Conservation (phyloP, 495 filamentous ascomycete species). For the Penicillium mononematosum region DNA sequence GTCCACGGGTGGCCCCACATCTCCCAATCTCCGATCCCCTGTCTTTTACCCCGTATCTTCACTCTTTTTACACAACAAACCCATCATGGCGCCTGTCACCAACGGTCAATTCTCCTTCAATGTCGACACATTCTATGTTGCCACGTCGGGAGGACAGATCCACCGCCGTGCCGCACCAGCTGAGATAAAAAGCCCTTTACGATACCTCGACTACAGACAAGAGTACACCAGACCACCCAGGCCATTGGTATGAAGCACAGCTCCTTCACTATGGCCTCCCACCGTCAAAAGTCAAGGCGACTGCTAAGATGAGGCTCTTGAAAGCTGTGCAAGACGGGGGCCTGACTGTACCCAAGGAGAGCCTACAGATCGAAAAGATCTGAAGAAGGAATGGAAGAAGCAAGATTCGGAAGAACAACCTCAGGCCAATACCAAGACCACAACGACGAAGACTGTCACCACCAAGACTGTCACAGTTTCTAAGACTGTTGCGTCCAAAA, state of each 20-base stretch:
- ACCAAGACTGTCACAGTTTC: constrained; percentile 4
- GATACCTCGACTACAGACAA: constrained; percentile 10
- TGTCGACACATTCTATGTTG: constrained; percentile 9
- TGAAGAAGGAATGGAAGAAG: constrained; percentile 49
- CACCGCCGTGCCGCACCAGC: constrained; percentile 50
- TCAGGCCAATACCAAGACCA: neutral
- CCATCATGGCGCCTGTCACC: neutral
- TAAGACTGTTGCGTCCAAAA: neutral
- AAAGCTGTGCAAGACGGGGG: constrained; percentile 47
- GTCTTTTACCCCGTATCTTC: no score
- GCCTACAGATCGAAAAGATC: constrained; percentile 45
- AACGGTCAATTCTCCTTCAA: constrained; percentile 3
- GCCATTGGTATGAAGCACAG: constrained; percentile 59
- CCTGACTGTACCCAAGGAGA: constrained; percentile 42
- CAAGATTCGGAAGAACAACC: neutral
- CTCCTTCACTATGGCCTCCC: constrained; percentile 58
- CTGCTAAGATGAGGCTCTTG: constrained; percentile 54
- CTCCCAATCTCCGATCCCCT: neutral
- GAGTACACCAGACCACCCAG: constrained; percentile 44
- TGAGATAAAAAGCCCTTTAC: constrained; percentile 50
- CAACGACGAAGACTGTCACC: neutral
- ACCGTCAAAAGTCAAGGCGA: constrained; percentile 53
- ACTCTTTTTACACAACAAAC: no score
- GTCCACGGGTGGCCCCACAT: neutral
- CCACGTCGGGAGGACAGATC: neutral